Base-by-base conservation (phyloP, 441 rosid genomes). In the Rhodomyrtus psidioides region DNA sequence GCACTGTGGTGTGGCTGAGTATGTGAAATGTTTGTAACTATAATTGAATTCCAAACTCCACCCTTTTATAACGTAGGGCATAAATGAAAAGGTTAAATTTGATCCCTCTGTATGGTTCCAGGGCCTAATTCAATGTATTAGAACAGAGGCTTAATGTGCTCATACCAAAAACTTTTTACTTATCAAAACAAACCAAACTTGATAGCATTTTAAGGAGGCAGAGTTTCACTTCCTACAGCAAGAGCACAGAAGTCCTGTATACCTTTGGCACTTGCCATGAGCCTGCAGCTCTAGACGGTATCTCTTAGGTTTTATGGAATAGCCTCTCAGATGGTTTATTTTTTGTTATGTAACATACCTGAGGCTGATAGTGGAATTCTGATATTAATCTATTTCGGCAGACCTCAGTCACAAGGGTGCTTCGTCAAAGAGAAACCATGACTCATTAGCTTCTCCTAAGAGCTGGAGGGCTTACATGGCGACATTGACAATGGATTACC, bases 401-500 rank as follows among this genome's bases (percentile, higher is more conserved):
- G 96, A 86, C 86, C 53, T 65, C 81, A 81, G 83, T 83, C 83
- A 57, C 59, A 82, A 81, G 13, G 83, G 85, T 65, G 55, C 87
- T 53, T 86, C 89, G 12, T 84, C 84, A 46, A 93, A 94, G 93
- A 93, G 91, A 87, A 87, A 88, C 58, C 91, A 86, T 59, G 88
- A 92, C 85, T 88, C 87, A 26, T 10, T 85, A 86, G 82, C 84
- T 85, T 87, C 87, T 86, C 90, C 92, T n/a, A 94, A 86, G 88
- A 90, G 84, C 84, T 92, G 91, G 89, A 88, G 91, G 85, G 88
- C 89, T 88, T 91, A 86, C 90, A 21, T 93, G 83, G 88, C 76
- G 16, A 88, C 91, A 60, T 56, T 94, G 55, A 88, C 91, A 6
- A 46, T 93, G 89, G 98, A 96, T 91, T 94, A 94, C 89, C 86